A percentile compares a stretch with the other conserved stretches of the same genome.
phyloP scores from a whole-genome alignment of 148 eudicot species.

The Rhododendron simsii region DNA sequence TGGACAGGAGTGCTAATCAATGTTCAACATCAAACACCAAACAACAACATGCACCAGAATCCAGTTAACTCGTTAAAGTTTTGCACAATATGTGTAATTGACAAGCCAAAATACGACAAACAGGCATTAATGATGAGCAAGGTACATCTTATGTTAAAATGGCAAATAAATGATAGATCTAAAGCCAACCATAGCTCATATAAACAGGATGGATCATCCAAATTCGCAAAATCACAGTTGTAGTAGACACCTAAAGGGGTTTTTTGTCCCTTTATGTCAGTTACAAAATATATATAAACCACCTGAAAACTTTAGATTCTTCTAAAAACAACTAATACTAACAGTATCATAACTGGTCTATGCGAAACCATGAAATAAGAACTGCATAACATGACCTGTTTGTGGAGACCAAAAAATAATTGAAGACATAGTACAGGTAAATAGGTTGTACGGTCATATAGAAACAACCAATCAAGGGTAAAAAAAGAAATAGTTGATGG shows the following conservation, averaged over 20 bases:
- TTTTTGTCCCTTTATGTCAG: background rate
- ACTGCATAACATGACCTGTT: no score
- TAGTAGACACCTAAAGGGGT: background rate
- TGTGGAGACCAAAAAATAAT: background rate
- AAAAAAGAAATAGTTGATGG: background rate
- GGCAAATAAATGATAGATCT: background rate
- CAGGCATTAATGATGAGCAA: background rate
- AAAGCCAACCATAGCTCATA: background rate
- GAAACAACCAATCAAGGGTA: background rate
- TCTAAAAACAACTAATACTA: background rate
- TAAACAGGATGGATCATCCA: background rate
- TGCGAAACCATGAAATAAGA: background rate
- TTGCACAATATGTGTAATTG: background rate
- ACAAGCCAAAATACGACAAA: background rate
- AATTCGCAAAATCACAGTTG: background rate
- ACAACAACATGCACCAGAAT: background rate
- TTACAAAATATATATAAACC: background rate
- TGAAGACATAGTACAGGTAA: background rate
- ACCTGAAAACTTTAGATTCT: background rate
- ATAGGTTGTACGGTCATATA: background rate
- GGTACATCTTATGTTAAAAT: background rate
- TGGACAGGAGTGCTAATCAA: background rate
- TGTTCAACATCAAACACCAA: background rate
- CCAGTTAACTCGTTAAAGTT: background rate
- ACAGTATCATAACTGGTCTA: background rate